Evolutionary conservation across 2,329 filamentous ascomycete species (phyloP).

Genomic region (Botrytis elliptica): DNA sequence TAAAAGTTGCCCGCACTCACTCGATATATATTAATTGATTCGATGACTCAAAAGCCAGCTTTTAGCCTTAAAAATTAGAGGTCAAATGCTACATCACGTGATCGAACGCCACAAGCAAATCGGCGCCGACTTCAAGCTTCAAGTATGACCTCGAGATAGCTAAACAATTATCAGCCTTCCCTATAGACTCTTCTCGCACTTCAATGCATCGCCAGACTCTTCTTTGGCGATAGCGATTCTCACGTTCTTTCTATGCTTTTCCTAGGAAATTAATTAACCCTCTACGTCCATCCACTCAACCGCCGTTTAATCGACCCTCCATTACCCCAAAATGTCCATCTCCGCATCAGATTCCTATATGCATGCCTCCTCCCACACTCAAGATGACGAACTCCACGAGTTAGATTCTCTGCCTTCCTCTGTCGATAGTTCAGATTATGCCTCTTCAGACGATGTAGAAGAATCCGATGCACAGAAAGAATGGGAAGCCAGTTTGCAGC

Average conservation of each 20-base stretch:
- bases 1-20: background rate
- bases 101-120: background rate
- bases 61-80: background rate
- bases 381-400: constrained; percentile 49
- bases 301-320: background rate
- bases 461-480: constrained; percentile 87
- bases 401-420: constrained; percentile 62
- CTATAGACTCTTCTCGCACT: background rate
- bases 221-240: constrained; percentile 12
- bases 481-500: constrained; percentile 92
- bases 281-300: background rate
- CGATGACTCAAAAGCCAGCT: constrained; percentile 12
- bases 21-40: background rate
- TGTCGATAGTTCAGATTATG: constrained; percentile 48
- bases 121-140: background rate
- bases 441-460: constrained; percentile 45
- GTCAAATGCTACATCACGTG: background rate
- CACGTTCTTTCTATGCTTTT: background rate
- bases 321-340: constrained; percentile 23
- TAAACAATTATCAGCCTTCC: background rate
- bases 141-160: background rate
- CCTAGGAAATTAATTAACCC: background rate
- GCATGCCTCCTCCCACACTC: constrained; percentile 48
- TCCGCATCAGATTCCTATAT: constrained; percentile 28
- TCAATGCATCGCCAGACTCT: constrained; percentile 20